Evolutionary conservation across 768 basidiomycete genomes (phyloP).

Genomic region (Neoboletus magnificus): DNA sequence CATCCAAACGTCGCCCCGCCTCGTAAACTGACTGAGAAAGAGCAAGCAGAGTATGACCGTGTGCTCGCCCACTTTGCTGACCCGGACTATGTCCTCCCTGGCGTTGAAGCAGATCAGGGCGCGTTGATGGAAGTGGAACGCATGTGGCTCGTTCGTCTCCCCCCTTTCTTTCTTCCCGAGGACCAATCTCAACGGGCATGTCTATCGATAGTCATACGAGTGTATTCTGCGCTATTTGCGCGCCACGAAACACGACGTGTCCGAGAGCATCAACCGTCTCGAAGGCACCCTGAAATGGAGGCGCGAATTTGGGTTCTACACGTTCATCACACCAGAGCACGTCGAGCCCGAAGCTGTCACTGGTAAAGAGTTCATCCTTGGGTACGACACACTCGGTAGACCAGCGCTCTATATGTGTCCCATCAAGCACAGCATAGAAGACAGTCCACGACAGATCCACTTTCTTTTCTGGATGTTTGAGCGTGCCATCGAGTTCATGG

Average conservation of each 20-base stretch:
- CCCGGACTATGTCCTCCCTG: constrained; percentile 51
- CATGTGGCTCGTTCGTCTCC: constrained; percentile 65
- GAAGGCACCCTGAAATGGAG: constrained; percentile 78
- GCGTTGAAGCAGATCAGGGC: constrained; percentile 38
- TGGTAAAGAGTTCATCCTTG: constrained; percentile 80
- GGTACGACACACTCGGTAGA: constrained; percentile 63
- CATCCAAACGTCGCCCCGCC: constrained; percentile 32
- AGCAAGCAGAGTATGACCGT: constrained; percentile 48
- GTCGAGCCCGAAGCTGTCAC: constrained; percentile 80
- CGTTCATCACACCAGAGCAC: constrained; percentile 51
- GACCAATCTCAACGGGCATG: not conserved
- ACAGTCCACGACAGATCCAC: constrained; percentile 63
- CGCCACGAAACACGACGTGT: constrained; percentile 69
- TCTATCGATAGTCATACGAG: constrained; percentile 48
- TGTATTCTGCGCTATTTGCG: constrained; percentile 75
- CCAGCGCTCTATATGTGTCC: constrained; percentile 69
- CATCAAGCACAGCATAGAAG: constrained; percentile 74
- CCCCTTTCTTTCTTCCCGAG: not conserved
- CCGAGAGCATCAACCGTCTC: constrained; percentile 56
- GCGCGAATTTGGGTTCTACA: constrained; percentile 72
- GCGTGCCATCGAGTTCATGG: constrained; percentile 71
- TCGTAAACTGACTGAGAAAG: constrained; percentile 37
- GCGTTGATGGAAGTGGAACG: constrained; percentile 61
- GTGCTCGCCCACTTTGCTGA: constrained; percentile 59
- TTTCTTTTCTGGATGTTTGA: constrained; percentile 80